phyloP scores from a whole-genome alignment of 148 eudicot genomes.

The Rhododendron molle region DNA sequence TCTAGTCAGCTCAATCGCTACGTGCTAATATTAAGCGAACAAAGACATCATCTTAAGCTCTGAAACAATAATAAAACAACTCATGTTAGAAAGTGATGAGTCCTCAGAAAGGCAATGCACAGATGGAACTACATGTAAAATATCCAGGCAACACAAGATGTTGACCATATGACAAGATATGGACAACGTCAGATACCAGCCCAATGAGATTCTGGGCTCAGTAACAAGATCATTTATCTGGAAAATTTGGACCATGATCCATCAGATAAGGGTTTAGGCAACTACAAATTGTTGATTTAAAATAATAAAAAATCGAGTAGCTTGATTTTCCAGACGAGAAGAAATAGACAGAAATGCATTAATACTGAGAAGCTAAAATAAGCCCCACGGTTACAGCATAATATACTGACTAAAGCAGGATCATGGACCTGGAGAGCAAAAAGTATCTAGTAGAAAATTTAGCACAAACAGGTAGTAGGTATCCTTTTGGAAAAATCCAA shows the following conservation, averaged over 20 bases:
- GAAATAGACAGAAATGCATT: background rate
- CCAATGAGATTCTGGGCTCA: background rate
- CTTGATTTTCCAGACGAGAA: background rate
- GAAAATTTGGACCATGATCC: background rate
- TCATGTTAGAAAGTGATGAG: background rate
- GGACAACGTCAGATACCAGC: background rate
- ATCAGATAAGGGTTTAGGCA: background rate
- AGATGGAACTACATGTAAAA: background rate
- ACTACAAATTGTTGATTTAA: background rate
- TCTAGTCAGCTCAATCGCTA: background rate
- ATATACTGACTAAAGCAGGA: background rate
- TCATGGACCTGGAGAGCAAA: background rate
- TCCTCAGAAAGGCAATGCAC: background rate
- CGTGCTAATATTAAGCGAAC: background rate
- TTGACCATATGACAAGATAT: background rate
- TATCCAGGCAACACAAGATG: constrained; percentile 1
- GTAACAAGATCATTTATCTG: background rate
- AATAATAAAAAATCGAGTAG: background rate
- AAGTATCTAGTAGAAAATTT: background rate
- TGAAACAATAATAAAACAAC: background rate
- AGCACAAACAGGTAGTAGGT: background rate
- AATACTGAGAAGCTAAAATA: background rate
- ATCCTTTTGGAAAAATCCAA: background rate
- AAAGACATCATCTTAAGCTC: background rate
- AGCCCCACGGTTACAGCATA: background rate